Percentiles rank a stretch among this genome's conserved stretches.
phyloP scores from a whole-genome alignment of 2,329 filamentous ascomycete species.

The Amesomyces nigricolor region DNA sequence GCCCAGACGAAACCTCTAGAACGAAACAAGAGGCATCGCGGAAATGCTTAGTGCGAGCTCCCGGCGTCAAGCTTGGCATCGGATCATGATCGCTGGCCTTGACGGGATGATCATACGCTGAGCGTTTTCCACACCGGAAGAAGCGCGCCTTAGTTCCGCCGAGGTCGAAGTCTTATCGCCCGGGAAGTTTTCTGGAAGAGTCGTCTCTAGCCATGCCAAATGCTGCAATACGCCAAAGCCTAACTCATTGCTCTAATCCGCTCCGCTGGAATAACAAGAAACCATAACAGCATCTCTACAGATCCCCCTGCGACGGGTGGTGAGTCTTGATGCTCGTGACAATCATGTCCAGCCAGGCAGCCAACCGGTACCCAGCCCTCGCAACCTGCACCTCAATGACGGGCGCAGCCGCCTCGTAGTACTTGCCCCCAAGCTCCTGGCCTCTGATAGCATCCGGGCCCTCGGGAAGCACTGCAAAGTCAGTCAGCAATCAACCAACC shows the following conservation, averaged over 20 bases:
- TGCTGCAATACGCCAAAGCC: not conserved
- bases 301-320: conserved; percentile 12
- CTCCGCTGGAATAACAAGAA: not conserved
- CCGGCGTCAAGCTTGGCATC: conserved; percentile 6
- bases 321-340: conserved; percentile 31
- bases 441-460: conserved; percentile 53
- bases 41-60: conserved; percentile 7
- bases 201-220: not conserved
- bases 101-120: conserved; percentile 17
- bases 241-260: not conserved
- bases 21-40: conserved; percentile 18
- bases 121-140: conserved; percentile 1
- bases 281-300: conserved; percentile 9
- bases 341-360: conserved; percentile 60
- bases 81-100: conserved; percentile 6
- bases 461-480: conserved; percentile 50
- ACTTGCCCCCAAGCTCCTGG: conserved; percentile 56
- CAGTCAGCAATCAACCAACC: conserved; percentile 17
- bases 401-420: conserved; percentile 58
- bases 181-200: not conserved
- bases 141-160: not conserved
- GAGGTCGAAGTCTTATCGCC: not conserved
- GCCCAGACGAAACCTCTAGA: conserved; percentile 18
- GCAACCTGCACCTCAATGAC: conserved; percentile 63
- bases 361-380: conserved; percentile 63